These are phyloP conservation scores for Boletus fagicola DNA, from an alignment of 768 basidiomycete genomes.

Conservation along the genomic window DNA sequence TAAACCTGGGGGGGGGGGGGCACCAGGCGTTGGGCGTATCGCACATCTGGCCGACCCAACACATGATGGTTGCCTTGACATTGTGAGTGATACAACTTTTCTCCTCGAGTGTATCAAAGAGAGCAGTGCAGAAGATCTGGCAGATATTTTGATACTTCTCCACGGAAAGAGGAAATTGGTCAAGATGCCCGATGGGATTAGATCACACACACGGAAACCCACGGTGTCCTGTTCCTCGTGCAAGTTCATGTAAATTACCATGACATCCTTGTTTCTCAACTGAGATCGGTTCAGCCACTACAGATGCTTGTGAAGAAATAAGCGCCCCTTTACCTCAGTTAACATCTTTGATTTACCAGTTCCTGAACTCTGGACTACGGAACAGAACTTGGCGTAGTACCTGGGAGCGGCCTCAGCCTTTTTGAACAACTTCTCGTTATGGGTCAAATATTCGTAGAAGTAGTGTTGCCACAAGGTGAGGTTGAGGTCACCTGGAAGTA, in stretches of 20 bases:
- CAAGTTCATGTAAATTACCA: not conserved
- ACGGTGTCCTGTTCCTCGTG: not conserved
- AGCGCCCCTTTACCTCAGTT: not conserved
- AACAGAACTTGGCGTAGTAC: conserved; percentile 1
- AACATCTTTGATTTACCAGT: conserved; percentile 5
- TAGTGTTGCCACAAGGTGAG: too few relatives aligned
- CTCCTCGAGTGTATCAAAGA: not conserved
- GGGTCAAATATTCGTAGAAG: not conserved
- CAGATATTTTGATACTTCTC: not conserved
- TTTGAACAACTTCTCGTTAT: not conserved
- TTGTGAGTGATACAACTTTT: not conserved
- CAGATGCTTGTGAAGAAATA: not conserved
- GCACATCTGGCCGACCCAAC: not conserved
- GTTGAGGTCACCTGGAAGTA: too few relatives aligned
- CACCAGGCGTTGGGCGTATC: not conserved
- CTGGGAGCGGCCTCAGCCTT: too few relatives aligned
- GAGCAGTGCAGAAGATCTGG: conserved; percentile 5
- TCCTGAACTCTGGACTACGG: conserved; percentile 2
- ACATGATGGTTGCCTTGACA: not conserved
- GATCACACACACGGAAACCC: not conserved
- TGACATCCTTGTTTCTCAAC: not conserved
- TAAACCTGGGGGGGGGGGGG: not conserved
- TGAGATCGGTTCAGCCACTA: not conserved
- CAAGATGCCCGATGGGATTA: not conserved
- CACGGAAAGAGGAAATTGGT: not conserved